Evolutionary conservation across 345 rosid species (phyloP), one percentile per base, ranked within the genome.

Genomic region (Triadica sebifera): DNA sequence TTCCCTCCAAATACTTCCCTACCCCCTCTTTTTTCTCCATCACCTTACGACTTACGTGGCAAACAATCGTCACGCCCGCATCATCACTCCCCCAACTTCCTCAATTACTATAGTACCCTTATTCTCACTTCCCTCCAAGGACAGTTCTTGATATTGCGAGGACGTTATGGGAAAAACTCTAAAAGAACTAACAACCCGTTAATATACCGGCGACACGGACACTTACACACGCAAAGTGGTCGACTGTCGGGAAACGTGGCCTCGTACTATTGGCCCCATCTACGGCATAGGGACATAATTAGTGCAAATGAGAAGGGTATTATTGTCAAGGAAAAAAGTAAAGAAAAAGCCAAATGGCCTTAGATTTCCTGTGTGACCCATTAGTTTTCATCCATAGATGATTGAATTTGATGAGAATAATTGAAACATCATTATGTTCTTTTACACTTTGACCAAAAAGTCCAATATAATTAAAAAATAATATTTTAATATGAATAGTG

Each of bases 221-320:
- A n/a, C n/a, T n/a, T n/a, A n/a, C n/a, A n/a, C n/a, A n/a, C n/a
- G n/a, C n/a, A n/a, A n/a, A n/a, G n/a, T n/a, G n/a, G n/a, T n/a
- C n/a, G n/a, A n/a, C 6, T 67, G 77, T 67, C 81, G n/a, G 74
- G 71, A 73, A 41, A 75, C 75, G 75, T 68, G 80, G 79, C 71
- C 37, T 17, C 16, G 1, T 38, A 4, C 0, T 41, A 63, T 19
- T 65, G 53, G 19, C 5, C 62, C 46, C 72, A 69, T 10, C 5
- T 53, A 9, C 37, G 19, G n/a, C n/a, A n/a, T 5, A n/a, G 72
- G 38, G 25, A n/a, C 12, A 57, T 69, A 20, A 58, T 43, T 13
- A 45, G 4, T 16, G 50, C n/a, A 37, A 8, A 11, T 13, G 2
- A 16, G 10, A 51, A 47, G 77, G 77, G 77, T 38, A 68, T 41